Conservation (phyloP, 805 yeast genomes). For the Lachancea fermentati region DNA sequence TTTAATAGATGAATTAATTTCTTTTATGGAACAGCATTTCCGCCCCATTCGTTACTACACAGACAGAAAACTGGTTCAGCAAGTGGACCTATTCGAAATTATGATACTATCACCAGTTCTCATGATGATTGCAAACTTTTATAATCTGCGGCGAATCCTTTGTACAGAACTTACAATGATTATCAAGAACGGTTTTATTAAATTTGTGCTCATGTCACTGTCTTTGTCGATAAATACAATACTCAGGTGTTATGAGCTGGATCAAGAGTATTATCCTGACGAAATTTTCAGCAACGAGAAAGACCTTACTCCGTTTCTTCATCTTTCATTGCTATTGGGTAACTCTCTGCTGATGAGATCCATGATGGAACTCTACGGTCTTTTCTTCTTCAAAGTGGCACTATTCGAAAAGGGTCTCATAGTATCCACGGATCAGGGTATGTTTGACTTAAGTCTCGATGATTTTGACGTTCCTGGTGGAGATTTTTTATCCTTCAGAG, state of each 20-base stretch:
- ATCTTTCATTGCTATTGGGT: constrained; percentile 16
- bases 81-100: constrained; percentile 22
- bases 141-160: constrained; percentile 16
- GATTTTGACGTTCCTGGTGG: constrained; percentile 11
- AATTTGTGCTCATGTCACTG: constrained; percentile 17
- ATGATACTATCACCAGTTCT: constrained; percentile 18
- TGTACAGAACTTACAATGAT: constrained; percentile 6
- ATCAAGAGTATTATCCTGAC: constrained; percentile 17
- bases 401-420: constrained; percentile 17
- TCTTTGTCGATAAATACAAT: constrained; percentile 13
- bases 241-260: constrained; percentile 12
- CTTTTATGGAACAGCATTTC: constrained; percentile 15
- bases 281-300: constrained; percentile 4
- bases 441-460: constrained; percentile 7
- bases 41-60: constrained; percentile 18
- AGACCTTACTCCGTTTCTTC: constrained; percentile 19
- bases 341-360: constrained; percentile 20
- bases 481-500: constrained; percentile 8
- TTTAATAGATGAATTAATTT: constrained; percentile 10
- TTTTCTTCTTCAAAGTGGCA: constrained; percentile 19
- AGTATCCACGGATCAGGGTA: constrained; percentile 8
- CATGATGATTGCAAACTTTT: constrained; percentile 21
- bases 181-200: constrained; percentile 17
- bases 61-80: constrained; percentile 8
- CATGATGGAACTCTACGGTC: constrained; percentile 21